Evolutionary conservation across 257 asterid species (phyloP).

Genomic region (Solanum sitiens): DNA sequence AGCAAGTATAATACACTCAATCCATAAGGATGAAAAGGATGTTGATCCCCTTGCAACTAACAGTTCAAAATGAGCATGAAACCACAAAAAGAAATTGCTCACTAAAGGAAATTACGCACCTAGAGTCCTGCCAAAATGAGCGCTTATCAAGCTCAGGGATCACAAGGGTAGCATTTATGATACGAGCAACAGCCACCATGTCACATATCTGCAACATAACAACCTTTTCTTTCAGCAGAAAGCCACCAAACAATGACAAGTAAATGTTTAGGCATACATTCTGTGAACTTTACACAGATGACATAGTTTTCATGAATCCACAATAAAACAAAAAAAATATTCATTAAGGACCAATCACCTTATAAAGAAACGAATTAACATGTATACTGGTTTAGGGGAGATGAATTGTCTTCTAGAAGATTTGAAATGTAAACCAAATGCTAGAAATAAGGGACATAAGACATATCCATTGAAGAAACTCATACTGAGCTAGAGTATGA

Average conservation of each 20-base stretch:
- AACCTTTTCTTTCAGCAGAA: not conserved
- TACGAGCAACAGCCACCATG: slow-evolving; percentile 97
- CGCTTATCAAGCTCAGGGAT: slow-evolving; percentile 95
- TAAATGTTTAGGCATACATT: not conserved
- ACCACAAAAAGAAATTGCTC: not conserved
- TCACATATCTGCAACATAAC: slow-evolving; percentile 67
- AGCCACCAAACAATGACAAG: not conserved
- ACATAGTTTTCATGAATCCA: not conserved
- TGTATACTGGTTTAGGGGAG: not conserved
- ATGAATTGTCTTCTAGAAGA: not conserved
- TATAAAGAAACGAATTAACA: not conserved
- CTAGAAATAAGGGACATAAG: not conserved
- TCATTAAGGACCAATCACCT: not conserved
- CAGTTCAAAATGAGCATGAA: not conserved
- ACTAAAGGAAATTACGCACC: slow-evolving; percentile 23
- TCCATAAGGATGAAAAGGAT: not conserved
- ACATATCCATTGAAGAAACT: not conserved
- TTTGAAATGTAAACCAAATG: not conserved
- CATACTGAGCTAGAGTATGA: not conserved
- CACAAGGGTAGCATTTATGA: slow-evolving; percentile 91
- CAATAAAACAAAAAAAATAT: not conserved
- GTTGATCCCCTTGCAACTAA: not conserved
- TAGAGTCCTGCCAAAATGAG: slow-evolving; percentile 91
- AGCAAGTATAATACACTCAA: not conserved
- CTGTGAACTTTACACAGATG: not conserved